phyloP scores from a whole-genome alignment of 495 filamentous ascomycete species.

The Penicillium lagena region DNA sequence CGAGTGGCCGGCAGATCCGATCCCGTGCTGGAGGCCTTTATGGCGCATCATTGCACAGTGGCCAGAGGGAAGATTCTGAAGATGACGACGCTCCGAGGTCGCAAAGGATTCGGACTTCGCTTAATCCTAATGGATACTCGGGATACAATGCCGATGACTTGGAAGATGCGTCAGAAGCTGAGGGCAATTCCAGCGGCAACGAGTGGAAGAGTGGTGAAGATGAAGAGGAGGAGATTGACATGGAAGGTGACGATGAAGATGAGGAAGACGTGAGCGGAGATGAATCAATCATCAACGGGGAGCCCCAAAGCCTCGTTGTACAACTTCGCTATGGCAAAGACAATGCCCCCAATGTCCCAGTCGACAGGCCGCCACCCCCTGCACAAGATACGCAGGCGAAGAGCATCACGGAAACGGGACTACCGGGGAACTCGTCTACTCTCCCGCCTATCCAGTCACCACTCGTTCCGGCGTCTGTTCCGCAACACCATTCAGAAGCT shows the following conservation, averaged over 20 bases:
- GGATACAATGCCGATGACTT: slow-evolving; percentile 55
- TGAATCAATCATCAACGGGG: slow-evolving; percentile 48
- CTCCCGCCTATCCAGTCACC: neutral
- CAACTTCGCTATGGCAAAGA: slow-evolving; percentile 51
- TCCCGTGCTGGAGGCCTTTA: slow-evolving; percentile 70
- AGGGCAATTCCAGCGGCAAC: slow-evolving; percentile 41
- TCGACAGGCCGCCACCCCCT: slow-evolving; percentile 17
- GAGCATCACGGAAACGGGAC: neutral
- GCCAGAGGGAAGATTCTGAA: slow-evolving; percentile 33
- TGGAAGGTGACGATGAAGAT: slow-evolving; percentile 60
- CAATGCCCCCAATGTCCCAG: slow-evolving; percentile 12
- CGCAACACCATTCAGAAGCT: no score
- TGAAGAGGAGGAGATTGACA: slow-evolving; percentile 56
- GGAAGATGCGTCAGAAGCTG: slow-evolving; percentile 57
- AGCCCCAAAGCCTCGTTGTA: slow-evolving; percentile 56
- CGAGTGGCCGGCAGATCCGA: slow-evolving; percentile 82
- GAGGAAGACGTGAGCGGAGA: slow-evolving; percentile 50
- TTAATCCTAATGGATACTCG: slow-evolving; percentile 35
- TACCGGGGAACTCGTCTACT: neutral
- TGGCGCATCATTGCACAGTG: slow-evolving; percentile 61
- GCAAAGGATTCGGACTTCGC: slow-evolving; percentile 24
- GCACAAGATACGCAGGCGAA: slow-evolving; percentile 10
- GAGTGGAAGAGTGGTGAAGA: slow-evolving; percentile 68
- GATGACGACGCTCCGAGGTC: slow-evolving; percentile 20
- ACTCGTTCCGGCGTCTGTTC: no score